Conservation (phyloP, 768 basidiomycete species). For the Lanmaoa rubissima region DNA sequence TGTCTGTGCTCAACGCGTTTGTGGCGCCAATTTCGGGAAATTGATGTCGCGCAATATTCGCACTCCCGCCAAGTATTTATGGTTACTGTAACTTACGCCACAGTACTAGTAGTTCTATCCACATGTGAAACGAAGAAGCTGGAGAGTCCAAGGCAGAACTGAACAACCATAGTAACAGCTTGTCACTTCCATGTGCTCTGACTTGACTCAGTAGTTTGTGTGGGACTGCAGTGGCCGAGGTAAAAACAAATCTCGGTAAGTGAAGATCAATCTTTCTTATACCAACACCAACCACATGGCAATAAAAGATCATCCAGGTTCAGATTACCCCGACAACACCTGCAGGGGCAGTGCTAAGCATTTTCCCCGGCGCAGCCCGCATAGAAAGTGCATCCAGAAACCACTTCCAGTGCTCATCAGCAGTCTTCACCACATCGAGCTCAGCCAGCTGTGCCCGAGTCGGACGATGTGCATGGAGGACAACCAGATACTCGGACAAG, state of each 20-base stretch:
- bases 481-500: conserved; percentile 44
- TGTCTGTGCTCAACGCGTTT: conserved; percentile 4
- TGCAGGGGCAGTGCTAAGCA: background rate
- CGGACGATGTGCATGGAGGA: conserved; percentile 50
- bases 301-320: background rate
- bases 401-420: conserved; percentile 22
- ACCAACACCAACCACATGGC: background rate
- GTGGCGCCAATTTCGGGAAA: conserved; percentile 7
- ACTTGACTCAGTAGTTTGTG: background rate
- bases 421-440: conserved; percentile 9
- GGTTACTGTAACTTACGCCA: too few relatives aligned
- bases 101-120: background rate
- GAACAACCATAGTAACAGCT: too few relatives aligned
- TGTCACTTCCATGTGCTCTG: background rate
- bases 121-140: background rate
- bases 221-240: background rate
- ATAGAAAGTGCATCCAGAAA: conserved; percentile 14
- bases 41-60: background rate
- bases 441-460: conserved; percentile 43
- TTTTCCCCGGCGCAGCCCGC: background rate
- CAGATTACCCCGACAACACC: background rate
- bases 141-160: background rate
- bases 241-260: background rate
- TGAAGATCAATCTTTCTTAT: background rate
- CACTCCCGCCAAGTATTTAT: background rate